Conservation (phyloP, 352 stramenopile species). For the Pseudoperonospora humuli region DNA sequence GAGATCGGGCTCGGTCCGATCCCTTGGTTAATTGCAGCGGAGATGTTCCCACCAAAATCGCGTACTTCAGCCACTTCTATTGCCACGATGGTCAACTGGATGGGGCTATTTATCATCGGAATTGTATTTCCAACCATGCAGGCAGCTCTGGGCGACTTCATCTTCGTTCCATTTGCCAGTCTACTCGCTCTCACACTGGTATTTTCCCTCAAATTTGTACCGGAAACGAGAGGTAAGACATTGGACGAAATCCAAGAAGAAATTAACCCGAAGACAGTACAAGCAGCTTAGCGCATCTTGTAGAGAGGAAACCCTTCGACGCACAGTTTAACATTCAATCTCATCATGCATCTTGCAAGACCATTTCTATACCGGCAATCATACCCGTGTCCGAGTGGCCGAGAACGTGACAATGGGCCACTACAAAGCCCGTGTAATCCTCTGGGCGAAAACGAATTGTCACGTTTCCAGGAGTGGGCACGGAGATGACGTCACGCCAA, state of each 20-base stretch:
- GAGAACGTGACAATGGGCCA: constrained; percentile 77
- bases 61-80: constrained; percentile 86
- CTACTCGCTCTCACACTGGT: constrained; percentile 54
- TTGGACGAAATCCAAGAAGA: constrained; percentile 54
- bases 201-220: constrained; percentile 78
- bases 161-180: constrained; percentile 86
- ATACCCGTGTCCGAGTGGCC: constrained; percentile 79
- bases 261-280: constrained; percentile 13
- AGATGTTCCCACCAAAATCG: constrained; percentile 93
- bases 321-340: neutral
- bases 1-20: constrained; percentile 84
- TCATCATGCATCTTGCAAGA: constrained; percentile 3
- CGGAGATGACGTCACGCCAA: constrained; percentile 72
- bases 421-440: constrained; percentile 49
- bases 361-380: constrained; percentile 52
- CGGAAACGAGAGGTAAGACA: constrained; percentile 88
- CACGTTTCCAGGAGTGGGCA: constrained; percentile 69
- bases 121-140: constrained; percentile 91
- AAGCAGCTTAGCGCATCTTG: neutral
- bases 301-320: neutral
- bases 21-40: constrained; percentile 92
- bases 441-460: constrained; percentile 71
- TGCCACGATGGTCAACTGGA: constrained; percentile 93
- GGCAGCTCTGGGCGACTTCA: constrained; percentile 62
- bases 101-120: constrained; percentile 91